Evolutionary conservation across 768 basidiomycete species (phyloP).

Genomic region (Leccinum olivaceopallidum): DNA sequence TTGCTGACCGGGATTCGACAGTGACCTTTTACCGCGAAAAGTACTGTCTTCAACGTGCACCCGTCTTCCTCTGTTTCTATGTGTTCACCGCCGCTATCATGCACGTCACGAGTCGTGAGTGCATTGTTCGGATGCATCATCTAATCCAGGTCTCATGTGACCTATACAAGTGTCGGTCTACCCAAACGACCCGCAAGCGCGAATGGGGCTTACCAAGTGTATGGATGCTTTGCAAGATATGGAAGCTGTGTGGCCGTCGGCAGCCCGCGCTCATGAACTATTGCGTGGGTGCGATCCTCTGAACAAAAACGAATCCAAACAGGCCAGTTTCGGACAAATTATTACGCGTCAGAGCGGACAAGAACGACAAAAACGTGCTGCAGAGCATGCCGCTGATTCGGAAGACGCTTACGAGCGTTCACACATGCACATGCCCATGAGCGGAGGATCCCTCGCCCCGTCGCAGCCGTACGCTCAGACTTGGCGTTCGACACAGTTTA

Average conservation of each 20-base stretch:
- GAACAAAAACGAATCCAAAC: conserved; percentile 10
- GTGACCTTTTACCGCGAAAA: conserved; percentile 61
- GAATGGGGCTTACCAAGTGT: conserved; percentile 60
- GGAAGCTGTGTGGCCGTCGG: conserved; percentile 75
- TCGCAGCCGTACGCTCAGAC: conserved; percentile 28
- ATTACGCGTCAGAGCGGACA: conserved; percentile 16
- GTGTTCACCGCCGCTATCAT: conserved; percentile 79
- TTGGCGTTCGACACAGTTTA: conserved; percentile 32
- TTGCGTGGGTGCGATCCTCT: conserved; percentile 58
- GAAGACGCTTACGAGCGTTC: conserved; percentile 29
- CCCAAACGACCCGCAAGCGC: conserved; percentile 69
- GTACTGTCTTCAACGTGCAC: conserved; percentile 58
- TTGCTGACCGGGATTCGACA: conserved; percentile 26
- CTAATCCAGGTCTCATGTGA: conserved; percentile 2
- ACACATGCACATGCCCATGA: conserved; percentile 15
- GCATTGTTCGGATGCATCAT: not conserved
- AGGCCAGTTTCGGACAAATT: conserved; percentile 7
- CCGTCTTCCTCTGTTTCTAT: conserved; percentile 77
- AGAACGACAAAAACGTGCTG: conserved; percentile 59
- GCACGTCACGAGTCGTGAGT: conserved; percentile 74
- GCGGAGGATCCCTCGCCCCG: conserved; percentile 3
- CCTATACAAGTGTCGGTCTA: conserved; percentile 54
- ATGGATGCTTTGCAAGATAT: conserved; percentile 67
- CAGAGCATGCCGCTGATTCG: conserved; percentile 50
- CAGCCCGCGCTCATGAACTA: conserved; percentile 71